Percentiles rank a stretch among this genome's conserved stretches.
Evolutionary conservation across 2,329 filamentous ascomycete genomes (phyloP).

Genomic region (Metarhizium anisopliae): DNA sequence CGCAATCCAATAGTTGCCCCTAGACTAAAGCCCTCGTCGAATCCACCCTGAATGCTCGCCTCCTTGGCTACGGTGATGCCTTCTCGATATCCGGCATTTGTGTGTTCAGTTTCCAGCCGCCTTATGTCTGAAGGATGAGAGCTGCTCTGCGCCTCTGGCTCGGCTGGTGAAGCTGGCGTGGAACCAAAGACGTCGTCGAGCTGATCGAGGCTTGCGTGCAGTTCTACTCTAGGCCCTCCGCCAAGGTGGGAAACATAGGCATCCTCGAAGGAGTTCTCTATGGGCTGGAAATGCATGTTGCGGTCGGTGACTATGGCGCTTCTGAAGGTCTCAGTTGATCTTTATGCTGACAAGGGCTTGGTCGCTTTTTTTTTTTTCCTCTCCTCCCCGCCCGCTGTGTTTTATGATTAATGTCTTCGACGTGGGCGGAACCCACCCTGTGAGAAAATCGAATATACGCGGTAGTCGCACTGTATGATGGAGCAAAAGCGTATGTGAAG

Average conservation of each 20-base stretch:
- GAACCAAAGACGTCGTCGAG: constrained; percentile 30
- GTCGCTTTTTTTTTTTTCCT: not conserved
- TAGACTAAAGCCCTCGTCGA: constrained; percentile 82
- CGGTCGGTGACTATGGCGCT: not conserved
- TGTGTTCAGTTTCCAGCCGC: constrained; percentile 65
- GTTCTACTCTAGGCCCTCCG: constrained; percentile 3
- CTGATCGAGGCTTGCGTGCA: constrained; percentile 10
- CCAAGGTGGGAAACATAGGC: constrained; percentile 14
- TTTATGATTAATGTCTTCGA: too few species aligned
- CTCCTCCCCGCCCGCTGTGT: too few species aligned
- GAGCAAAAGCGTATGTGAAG: too few species aligned
- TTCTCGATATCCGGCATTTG: constrained; percentile 83
- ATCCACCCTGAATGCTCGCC: constrained; percentile 70
- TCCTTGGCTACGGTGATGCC: constrained; percentile 72
- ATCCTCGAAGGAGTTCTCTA: constrained; percentile 20
- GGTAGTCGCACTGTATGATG: too few species aligned
- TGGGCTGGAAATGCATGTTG: constrained; percentile 27
- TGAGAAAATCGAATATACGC: not conserved
- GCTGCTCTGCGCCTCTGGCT: constrained; percentile 8
- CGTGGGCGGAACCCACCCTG: too few species aligned
- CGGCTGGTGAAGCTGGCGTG: constrained; percentile 13
- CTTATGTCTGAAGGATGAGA: constrained; percentile 55
- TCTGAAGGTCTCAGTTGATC: not conserved
- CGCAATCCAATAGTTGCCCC: constrained; percentile 71
- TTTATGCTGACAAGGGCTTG: not conserved